A percentile compares a stretch with the other conserved stretches of the same genome.
Conservation (phyloP, 805 yeast species). For the Candida nonsorbophila region DNA sequence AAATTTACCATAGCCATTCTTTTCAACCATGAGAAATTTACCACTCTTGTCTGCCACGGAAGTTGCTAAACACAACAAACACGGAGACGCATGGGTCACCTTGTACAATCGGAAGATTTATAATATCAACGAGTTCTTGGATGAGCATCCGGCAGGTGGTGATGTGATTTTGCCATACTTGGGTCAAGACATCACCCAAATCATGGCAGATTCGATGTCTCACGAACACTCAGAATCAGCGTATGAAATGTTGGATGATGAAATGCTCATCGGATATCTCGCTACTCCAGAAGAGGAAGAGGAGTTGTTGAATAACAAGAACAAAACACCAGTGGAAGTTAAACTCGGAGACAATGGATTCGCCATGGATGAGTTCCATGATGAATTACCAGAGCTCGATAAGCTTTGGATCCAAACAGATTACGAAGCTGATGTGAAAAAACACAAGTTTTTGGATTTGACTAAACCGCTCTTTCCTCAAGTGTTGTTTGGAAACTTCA, state of each 20-base stretch:
- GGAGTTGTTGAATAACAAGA: conserved; percentile 58
- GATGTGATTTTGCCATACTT: conserved; percentile 54
- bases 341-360: conserved; percentile 22
- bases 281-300: conserved; percentile 78
- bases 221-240: conserved; percentile 86
- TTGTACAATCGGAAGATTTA: conserved; percentile 76
- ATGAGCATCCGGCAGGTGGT: conserved; percentile 69
- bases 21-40: conserved; percentile 28
- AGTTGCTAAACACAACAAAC: conserved; percentile 48
- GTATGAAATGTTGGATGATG: conserved; percentile 79
- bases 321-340: conserved; percentile 57
- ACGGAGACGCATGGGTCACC: conserved; percentile 73
- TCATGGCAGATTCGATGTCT: conserved; percentile 64
- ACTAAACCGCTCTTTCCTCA: conserved; percentile 77
- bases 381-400: conserved; percentile 67
- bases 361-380: conserved; percentile 42
- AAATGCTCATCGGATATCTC: conserved; percentile 71
- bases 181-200: conserved; percentile 62
- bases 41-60: conserved; percentile 58
- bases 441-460: conserved; percentile 84
- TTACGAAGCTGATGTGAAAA: conserved; percentile 58
- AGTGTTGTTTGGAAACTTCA: conserved; percentile 67
- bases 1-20: neutral
- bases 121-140: conserved; percentile 69
- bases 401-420: conserved; percentile 78